Base-by-base conservation (phyloP, 306 rosid genomes). In the Canavalia gladiata region DNA sequence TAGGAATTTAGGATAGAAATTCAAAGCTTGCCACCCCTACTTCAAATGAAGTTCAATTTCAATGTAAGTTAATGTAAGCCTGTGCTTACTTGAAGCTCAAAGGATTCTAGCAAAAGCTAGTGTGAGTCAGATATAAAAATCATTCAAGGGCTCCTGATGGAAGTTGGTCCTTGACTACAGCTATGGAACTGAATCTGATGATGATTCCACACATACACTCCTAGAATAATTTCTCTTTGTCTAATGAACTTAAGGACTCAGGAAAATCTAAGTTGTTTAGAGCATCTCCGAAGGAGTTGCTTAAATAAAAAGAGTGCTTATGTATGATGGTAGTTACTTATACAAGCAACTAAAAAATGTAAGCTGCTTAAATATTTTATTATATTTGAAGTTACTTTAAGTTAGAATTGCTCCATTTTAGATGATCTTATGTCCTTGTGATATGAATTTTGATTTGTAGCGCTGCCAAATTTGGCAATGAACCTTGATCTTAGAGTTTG, bases 121-220 rank as follows among this genome's bases (percentile, higher is more conserved):
- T 18, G 12, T 7, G 30, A 4, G 6, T 3, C 0, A 72, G 66
- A 54, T 35, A n/a, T 55, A 72, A 37, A 65, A 74, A 58, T 7
- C 68, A 57, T 57, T 74, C 31, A 28, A 0, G n/a, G 10, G 54
- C 68, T 41, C 73, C 74, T 51, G 73, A 10, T 63, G 55, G 9
- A 62, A 74, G 39, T 56, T 75, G 37, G 31, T n/a, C 50, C 71
- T 65, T 41, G 71, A 68, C 57, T 68, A 50, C 34, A 50, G 63
- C 50, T 25, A 9, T 41, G 74, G 60, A 83, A 70, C 6, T n/a
- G 73, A 60, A 76, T 59, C 12, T 6, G n/a, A 49, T 7, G 60
- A 77, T 7, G 52, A 71, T 76, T 50, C 42, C 60, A 29, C 34
- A 18, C 50, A 82, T 67, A 47, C 52, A 57, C 51, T 42, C 29